Conservation (phyloP, 495 filamentous ascomycete species). For the Penicillium bialowiezense region DNA sequence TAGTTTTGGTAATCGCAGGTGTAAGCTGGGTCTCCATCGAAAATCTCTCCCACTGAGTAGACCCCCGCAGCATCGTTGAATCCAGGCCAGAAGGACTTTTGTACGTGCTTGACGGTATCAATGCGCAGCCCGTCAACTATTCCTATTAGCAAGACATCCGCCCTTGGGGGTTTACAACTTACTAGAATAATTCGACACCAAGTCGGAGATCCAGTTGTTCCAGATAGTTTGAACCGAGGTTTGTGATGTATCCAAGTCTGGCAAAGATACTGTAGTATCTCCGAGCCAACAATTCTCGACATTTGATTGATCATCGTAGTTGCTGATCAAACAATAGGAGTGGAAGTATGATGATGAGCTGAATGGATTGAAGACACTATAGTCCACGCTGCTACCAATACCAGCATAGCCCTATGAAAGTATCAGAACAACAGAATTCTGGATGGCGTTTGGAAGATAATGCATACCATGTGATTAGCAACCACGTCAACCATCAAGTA, state of each 20-base stretch:
- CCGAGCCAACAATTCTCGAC: conserved; percentile 62
- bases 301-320: conserved; percentile 58
- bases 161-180: neutral
- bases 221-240: conserved; percentile 54
- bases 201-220: conserved; percentile 60
- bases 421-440: conserved; percentile 65
- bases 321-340: conserved; percentile 56
- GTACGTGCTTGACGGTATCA: conserved; percentile 72
- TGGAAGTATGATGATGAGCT: conserved; percentile 64
- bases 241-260: conserved; percentile 66
- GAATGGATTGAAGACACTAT: conserved; percentile 63
- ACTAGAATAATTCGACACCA: conserved; percentile 66
- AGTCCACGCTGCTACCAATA: conserved; percentile 54
- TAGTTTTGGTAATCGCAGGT: conserved; percentile 63
- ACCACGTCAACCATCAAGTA: conserved; percentile 81
- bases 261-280: conserved; percentile 58
- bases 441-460: conserved; percentile 21
- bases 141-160: neutral
- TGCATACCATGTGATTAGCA: conserved; percentile 68
- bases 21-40: conserved; percentile 58
- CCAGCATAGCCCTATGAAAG: conserved; percentile 55
- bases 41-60: conserved; percentile 68
- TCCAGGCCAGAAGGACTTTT: conserved; percentile 64
- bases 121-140: conserved; percentile 75
- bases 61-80: conserved; percentile 67